phyloP scores from a whole-genome alignment of 1,284 basidiomycete species.

The Tylopilus sp. region DNA sequence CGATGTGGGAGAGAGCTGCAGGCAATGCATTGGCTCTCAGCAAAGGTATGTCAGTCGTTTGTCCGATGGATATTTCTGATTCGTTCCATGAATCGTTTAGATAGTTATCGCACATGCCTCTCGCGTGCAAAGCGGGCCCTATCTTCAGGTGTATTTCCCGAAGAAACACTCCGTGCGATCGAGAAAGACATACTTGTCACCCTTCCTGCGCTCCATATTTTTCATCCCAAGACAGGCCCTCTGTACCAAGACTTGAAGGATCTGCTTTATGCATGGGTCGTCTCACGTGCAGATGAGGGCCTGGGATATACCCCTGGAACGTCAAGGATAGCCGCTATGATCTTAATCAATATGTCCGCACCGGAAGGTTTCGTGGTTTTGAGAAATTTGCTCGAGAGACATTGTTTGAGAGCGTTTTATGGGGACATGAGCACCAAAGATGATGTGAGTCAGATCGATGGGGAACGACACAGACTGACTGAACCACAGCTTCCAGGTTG shows the following conservation, averaged over 20 bases:
- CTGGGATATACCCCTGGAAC: slow-evolving; percentile 79
- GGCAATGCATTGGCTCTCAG: slow-evolving; percentile 91
- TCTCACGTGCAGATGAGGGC: slow-evolving; percentile 90
- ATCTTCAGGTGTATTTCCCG: slow-evolving; percentile 78
- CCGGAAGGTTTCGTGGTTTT: slow-evolving; percentile 88
- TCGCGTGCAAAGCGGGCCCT: slow-evolving; percentile 82
- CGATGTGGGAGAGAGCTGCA: slow-evolving; percentile 90
- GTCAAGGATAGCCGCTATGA: slow-evolving; percentile 89
- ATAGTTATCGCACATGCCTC: slow-evolving; percentile 80
- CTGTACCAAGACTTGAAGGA: slow-evolving; percentile 90
- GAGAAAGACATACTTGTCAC: slow-evolving; percentile 87
- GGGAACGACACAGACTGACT: slow-evolving; percentile 37
- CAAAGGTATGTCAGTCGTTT: slow-evolving; percentile 69
- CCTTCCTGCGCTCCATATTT: slow-evolving; percentile 91
- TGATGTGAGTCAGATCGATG: slow-evolving; percentile 70
- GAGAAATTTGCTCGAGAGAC: slow-evolving; percentile 89
- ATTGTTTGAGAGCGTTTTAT: slow-evolving; percentile 90
- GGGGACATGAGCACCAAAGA: slow-evolving; percentile 75
- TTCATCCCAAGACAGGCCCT: slow-evolving; percentile 82
- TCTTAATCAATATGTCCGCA: slow-evolving; percentile 87
- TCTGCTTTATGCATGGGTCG: slow-evolving; percentile 92
- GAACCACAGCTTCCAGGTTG: slow-evolving; percentile 63
- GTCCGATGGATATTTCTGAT: not conserved
- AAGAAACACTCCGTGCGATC: slow-evolving; percentile 74
- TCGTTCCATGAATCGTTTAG: slow-evolving; percentile 43